Evolutionary conservation across 805 yeast species (phyloP), one percentile per base, ranked within the genome.

Genomic region (Candida koratica): DNA sequence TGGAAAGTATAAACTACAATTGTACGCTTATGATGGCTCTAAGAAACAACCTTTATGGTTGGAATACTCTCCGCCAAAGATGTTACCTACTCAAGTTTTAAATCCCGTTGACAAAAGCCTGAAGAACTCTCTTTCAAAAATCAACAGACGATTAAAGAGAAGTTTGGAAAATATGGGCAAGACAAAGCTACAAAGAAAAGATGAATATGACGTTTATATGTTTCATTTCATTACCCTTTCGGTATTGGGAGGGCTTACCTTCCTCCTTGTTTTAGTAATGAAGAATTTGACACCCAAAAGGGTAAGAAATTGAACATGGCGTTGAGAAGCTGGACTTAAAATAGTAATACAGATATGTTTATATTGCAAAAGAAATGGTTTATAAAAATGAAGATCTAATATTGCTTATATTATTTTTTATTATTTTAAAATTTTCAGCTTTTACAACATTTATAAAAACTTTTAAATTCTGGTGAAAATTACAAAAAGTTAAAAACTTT

Each of bases 21-120:
- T 49, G 11, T 45, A 36, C 33, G 41, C 28, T 3, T 47, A 33
- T 29, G 49, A 48, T 31, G 53, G 53, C 3, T 10, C 34, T 1
- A 45, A 46, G 27, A 41, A 41, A 24, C 55, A 48, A 25, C 56
- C 56, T 5, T 19, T 51, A 26, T 51, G 51, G 53, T 32, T 51
- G 15, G 44, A 30, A 16, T 47, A 46, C 27, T 34, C 39, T 13
- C 52, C 53, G 3, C 50, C 53, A 4, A 32, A 27, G 15, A 51
- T 51, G 56, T 37, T 50, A 16, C 56, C 56, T 6, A 40, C 46
- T 1, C 13, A 33, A 19, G 49, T 46, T 2, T 31, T 49, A 13
- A 49, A 48, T 32, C 54, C 54, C 1, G 42, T 46, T 16, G 30
- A 42, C 6, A 20, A 44, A 1, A 38, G 36, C 12, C 27, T 39